Conservation (phyloP, 192 early-diverging fungal genomes). For the Mortierella antarctica region DNA sequence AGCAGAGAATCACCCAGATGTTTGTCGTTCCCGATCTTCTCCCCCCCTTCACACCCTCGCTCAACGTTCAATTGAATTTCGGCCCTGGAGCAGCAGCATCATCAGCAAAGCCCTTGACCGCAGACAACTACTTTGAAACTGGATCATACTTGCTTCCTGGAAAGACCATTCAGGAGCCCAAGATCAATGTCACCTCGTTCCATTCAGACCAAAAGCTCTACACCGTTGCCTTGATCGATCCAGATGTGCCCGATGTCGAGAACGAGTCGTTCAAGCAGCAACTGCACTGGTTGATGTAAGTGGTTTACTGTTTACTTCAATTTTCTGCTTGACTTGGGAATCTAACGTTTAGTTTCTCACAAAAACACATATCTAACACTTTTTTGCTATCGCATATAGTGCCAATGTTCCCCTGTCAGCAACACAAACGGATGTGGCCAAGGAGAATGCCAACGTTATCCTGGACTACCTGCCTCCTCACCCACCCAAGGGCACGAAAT, state of each 20-base stretch:
- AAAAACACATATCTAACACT: no score
- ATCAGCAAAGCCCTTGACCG: background rate
- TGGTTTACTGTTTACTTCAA: background rate
- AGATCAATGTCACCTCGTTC: constrained; percentile 67
- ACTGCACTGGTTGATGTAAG: constrained; percentile 79
- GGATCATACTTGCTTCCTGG: constrained; percentile 54
- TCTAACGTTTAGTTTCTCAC: no score
- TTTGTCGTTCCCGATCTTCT: constrained; percentile 82
- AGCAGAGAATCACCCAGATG: constrained; percentile 82
- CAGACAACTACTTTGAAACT: constrained; percentile 30
- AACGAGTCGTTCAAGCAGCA: constrained; percentile 75
- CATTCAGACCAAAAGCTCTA: constrained; percentile 75
- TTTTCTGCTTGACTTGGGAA: background rate
- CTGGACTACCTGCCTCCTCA: constrained; percentile 79
- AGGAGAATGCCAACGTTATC: constrained; percentile 55
- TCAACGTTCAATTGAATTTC: constrained; percentile 57
- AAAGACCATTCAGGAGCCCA: constrained; percentile 65
- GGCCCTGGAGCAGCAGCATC: constrained; percentile 20
- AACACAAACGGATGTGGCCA: constrained; percentile 52
- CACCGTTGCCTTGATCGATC: constrained; percentile 77
- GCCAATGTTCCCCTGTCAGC: constrained; percentile 72
- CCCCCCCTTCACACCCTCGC: constrained; percentile 58
- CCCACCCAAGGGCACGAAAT: constrained; percentile 78
- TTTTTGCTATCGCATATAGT: constrained; percentile 14
- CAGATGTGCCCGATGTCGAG: constrained; percentile 70